Base-by-base conservation (phyloP, 352 stramenopile species). In the Globisporangium apiculatum region DNA sequence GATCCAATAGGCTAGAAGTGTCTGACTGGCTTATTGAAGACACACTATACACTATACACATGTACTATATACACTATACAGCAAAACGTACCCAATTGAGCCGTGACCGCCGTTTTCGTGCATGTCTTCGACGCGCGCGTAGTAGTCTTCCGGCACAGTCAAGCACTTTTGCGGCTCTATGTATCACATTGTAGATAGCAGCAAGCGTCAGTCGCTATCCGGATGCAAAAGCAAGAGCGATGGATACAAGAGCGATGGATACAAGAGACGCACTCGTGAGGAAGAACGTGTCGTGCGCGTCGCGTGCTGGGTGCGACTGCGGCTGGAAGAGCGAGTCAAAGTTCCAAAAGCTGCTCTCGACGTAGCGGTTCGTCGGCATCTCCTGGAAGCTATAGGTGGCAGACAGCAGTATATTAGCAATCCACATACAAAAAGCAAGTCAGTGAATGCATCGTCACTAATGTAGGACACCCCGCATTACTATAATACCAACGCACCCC, bases 261-360 rank as follows among this genome's bases (percentile, higher is more conserved):
- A 56, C 7, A 12, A 4, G 45, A 3, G 24, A 80, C 80, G 62
- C 48, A 91, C 83, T 73, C 3, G 98, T 98, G 61, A 99, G 96
- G 83, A 99, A 99, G 79, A 99, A 99, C 41, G 97, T 99, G 76
- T 99, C 97, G 71, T 99, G 97, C 35, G 97, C 97, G 71, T 99
- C 97, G 66, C 97, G 85, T 14, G 97, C 97, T 46, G 97, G 97
- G 71, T 99, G 97, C 38, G 87, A 98, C 83, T 99, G 97, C 47
- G 97, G 97, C 83, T 99, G 97, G 75, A 99, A 99, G 53, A 99
- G 86, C 53, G 96, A 96, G 75, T 99, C 97, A 75, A 99, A 99
- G 83, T 99, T 99, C 97, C 97, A 99, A 75, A 99, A 99, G 62
- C 87, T 98, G 68, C 80, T 97, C 76, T 99, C 97, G 24, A 99